Conservation (phyloP, 345 rosid species). For the Melaleuca quinquenervia region DNA sequence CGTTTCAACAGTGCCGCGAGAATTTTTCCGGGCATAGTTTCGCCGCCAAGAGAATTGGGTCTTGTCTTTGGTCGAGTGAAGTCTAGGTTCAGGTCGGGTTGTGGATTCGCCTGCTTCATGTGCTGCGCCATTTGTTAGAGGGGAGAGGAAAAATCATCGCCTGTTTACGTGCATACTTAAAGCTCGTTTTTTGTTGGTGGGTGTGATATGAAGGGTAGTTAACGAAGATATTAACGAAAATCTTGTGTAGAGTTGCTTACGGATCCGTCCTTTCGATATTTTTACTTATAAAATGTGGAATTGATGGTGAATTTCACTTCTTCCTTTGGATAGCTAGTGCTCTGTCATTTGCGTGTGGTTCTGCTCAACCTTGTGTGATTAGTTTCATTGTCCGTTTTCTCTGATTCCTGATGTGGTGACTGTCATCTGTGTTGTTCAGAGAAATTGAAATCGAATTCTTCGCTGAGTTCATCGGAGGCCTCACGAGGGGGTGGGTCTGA, state of each 20-base stretch:
- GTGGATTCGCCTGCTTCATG: neutral
- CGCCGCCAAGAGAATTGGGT: neutral
- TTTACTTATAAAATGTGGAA: neutral
- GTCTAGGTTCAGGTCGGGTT: neutral
- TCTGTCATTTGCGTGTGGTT: neutral
- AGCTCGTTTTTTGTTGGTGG: neutral
- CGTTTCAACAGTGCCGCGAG: neutral
- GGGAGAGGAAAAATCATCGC: neutral
- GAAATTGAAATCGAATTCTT: constrained; percentile 24
- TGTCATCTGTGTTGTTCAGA: constrained; percentile 12
- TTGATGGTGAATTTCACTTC: neutral
- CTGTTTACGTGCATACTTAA: neutral
- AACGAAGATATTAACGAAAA: neutral
- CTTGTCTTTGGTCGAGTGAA: neutral
- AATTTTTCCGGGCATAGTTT: neutral
- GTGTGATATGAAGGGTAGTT: neutral
- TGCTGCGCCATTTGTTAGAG: neutral
- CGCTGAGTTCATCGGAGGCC: constrained; percentile 16
- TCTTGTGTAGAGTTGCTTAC: neutral
- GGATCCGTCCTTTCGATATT: neutral
- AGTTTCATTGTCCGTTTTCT: neutral
- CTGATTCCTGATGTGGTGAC: neutral
- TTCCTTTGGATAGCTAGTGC: neutral
- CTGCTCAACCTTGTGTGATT: neutral
- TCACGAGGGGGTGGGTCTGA: constrained; percentile 38